These are phyloP conservation scores for Syncephalastrum contaminatum DNA, from an alignment of 371 early-diverging fungal species.

Conservation along the genomic window DNA sequence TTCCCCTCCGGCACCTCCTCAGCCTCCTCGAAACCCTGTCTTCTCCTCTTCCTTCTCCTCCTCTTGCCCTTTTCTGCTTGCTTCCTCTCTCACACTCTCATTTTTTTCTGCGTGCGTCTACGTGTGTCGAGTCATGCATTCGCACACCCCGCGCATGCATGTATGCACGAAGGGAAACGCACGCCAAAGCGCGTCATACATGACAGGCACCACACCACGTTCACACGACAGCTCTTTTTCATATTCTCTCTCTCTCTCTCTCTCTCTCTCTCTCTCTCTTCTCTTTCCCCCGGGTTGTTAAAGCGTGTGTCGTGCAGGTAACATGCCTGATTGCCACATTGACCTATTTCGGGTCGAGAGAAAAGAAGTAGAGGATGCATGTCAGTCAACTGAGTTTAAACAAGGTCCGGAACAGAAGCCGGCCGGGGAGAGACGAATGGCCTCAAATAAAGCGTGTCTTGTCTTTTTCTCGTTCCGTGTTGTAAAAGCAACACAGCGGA, in stretches of 20 bases:
- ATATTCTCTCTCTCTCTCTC: neutral
- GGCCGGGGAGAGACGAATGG: too few species aligned
- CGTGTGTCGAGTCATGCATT: too few species aligned
- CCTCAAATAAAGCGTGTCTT: neutral
- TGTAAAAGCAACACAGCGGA: neutral
- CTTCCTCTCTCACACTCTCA: too few species aligned
- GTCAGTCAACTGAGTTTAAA: neutral
- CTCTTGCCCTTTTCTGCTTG: too few species aligned
- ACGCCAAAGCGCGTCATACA: constrained; percentile 8
- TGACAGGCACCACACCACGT: neutral
- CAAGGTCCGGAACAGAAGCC: too few species aligned
- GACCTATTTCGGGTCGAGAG: constrained; percentile 37
- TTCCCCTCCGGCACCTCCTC: too few species aligned
- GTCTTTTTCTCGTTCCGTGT: too few species aligned
- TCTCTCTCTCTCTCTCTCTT: neutral
- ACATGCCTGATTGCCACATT: constrained; percentile 87
- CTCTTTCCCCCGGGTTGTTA: neutral
- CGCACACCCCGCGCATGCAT: neutral
- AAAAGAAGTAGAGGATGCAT: neutral
- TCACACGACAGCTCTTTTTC: neutral
- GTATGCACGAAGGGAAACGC: constrained; percentile 7
- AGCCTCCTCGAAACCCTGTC: too few species aligned
- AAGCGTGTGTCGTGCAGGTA: neutral
- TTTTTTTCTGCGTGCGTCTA: too few species aligned
- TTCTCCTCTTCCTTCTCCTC: too few species aligned